A percentile compares a stretch with the other conserved stretches of the same genome.
phyloP scores from a whole-genome alignment of 345 rosid genomes.

The Bretschneidera sinensis region DNA sequence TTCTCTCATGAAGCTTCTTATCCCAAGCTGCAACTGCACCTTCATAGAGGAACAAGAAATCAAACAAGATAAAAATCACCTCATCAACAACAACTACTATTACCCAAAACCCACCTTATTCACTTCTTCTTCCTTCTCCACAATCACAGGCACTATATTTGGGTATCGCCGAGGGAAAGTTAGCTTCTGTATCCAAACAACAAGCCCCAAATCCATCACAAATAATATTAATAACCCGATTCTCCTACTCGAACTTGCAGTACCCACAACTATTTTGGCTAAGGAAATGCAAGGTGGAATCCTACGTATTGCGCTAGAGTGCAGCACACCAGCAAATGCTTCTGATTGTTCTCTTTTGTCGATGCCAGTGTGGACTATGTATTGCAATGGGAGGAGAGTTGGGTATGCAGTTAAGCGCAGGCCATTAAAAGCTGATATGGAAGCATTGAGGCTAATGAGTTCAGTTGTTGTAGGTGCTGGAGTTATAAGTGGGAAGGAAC shows the following conservation, averaged over 20 bases:
- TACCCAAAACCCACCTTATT: conserved; percentile 12
- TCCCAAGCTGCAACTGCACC: conserved; percentile 55
- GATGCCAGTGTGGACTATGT: conserved; percentile 49
- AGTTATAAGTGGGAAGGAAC: conserved; percentile 40
- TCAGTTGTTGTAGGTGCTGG: conserved; percentile 62
- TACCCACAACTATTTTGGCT: conserved; percentile 52
- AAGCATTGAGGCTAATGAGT: conserved; percentile 38
- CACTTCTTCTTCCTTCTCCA: conserved; percentile 24
- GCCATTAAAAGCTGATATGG: conserved; percentile 41
- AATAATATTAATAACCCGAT: no score
- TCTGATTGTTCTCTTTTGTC: conserved; percentile 29
- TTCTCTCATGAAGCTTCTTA: conserved; percentile 44
- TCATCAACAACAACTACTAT: conserved; percentile 5
- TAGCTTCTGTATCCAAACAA: conserved; percentile 54
- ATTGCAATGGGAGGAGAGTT: conserved; percentile 61
- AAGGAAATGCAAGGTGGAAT: conserved; percentile 62
- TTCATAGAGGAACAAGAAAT: conserved; percentile 22
- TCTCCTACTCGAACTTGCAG: conserved; percentile 51
- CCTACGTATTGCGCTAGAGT: conserved; percentile 57
- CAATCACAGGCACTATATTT: conserved; percentile 57
- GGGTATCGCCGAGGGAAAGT: conserved; percentile 58
- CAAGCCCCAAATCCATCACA: conserved; percentile 34
- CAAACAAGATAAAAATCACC: conserved; percentile 20
- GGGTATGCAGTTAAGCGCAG: conserved; percentile 58
- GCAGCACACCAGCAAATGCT: conserved; percentile 2